Evolutionary conservation across 2,329 filamentous ascomycete species (phyloP), one percentile per base, ranked within the genome.

Genomic region (Talaromyces amestolkiae): DNA sequence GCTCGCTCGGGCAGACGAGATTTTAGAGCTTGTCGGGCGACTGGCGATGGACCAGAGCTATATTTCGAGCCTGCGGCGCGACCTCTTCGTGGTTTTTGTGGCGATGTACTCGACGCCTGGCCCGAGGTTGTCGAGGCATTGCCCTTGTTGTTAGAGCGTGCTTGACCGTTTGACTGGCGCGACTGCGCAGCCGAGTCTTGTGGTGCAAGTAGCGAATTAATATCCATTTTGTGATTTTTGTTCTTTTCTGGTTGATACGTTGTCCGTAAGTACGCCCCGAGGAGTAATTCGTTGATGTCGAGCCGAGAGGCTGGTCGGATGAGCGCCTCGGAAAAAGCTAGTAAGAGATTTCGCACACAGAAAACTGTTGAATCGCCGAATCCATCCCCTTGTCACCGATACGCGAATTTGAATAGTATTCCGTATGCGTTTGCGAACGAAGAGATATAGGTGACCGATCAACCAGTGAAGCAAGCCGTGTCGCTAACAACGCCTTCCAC

Each of bases 161-260:
- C 68, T 39, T 60, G 31, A 39, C 74, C 72, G 35, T 75, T 74
- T 15, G 77, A 74, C 67, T 72, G 76, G 67, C 74, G 72, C 43
- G 76, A 73, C 58, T 78, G 75, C 17, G 76, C 72, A 69, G 79
- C 76, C 47, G 77, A 75, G 65, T 81, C 78, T 37, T 67, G 73
- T 61, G 79, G 78, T 63, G 80, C 81, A 66, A 82, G 77, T 41
- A 82, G 76, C 27, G 77, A 80, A 70, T 77, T 81, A 71, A 82
- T 81, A 68, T 82, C 80, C 80, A 82, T 82, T 59, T 54, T 63
- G 27, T 24, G 22, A 19, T 31, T 22, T 39, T 54, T 19, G 19
- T 54, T 33, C 10, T 43, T 33, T 37, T 19, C 6, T 27, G 49
- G 15, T 5, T 11, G 33, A 15, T 37, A 10, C 19, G 5, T 4